Evolutionary conservation across 2,329 filamentous ascomycete species (phyloP).

Genomic region (Phialophora expanda): DNA sequence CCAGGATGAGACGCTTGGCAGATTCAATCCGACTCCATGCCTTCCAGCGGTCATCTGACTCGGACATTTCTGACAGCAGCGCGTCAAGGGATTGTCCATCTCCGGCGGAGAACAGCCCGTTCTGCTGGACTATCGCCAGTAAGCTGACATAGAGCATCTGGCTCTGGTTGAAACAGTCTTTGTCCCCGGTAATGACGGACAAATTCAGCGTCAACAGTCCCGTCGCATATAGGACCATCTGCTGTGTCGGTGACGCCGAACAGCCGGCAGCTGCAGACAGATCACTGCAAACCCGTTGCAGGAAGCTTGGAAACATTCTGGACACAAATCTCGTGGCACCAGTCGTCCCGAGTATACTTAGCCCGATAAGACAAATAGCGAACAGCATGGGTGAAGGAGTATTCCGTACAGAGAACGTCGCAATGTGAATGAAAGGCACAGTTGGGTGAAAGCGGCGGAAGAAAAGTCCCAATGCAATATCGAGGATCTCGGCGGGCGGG

Average conservation of each 20-base stretch:
- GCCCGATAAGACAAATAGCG: constrained; percentile 60
- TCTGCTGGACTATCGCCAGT: constrained; percentile 55
- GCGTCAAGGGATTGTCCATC: constrained; percentile 52
- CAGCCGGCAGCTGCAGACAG: constrained; percentile 51
- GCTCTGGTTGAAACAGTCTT: constrained; percentile 53
- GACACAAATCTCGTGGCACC: constrained; percentile 58
- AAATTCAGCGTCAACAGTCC: constrained; percentile 56
- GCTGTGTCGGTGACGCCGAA: constrained; percentile 48
- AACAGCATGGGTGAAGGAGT: constrained; percentile 55
- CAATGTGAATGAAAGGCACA: constrained; percentile 59
- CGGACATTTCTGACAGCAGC: constrained; percentile 52
- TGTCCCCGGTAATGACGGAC: constrained; percentile 56
- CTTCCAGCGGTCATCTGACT: constrained; percentile 57
- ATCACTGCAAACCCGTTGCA: constrained; percentile 51
- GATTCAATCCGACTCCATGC: constrained; percentile 60
- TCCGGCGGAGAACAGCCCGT: constrained; percentile 57
- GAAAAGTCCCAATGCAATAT: constrained; percentile 60
- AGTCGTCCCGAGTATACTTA: constrained; percentile 58
- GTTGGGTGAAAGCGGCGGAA: constrained; percentile 61
- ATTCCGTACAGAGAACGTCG: constrained; percentile 58
- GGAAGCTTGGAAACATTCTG: constrained; percentile 50
- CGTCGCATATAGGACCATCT: constrained; percentile 56
- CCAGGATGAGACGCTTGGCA: constrained; percentile 57
- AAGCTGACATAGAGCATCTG: constrained; percentile 59
- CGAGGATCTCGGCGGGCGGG: constrained; percentile 59